phyloP scores from a whole-genome alignment of 148 eudicot species.

The Chenopodium formosanum region DNA sequence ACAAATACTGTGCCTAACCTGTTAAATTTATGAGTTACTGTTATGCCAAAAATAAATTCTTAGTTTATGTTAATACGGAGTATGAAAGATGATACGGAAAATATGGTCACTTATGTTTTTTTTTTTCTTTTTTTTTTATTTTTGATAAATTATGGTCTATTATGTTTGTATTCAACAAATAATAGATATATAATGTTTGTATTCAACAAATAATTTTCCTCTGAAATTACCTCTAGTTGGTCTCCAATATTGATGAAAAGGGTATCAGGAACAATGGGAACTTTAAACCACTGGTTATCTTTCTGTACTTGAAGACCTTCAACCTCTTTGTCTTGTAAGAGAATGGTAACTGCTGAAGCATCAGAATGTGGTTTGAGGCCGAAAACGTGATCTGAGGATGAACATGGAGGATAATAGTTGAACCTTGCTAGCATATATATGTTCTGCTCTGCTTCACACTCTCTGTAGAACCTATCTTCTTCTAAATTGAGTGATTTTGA shows the following conservation, averaged over 20 bases:
- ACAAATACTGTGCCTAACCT: too few species aligned
- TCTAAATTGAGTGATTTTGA: constrained; percentile 40
- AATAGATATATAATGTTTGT: not conserved
- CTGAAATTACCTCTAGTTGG: constrained; percentile 28
- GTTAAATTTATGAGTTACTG: not conserved
- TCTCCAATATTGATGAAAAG: constrained; percentile 48
- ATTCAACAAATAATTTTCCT: not conserved
- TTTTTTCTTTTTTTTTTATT: too few species aligned
- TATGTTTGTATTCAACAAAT: not conserved
- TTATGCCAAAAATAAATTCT: not conserved
- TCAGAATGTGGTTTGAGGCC: constrained; percentile 55
- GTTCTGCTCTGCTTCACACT: constrained; percentile 22
- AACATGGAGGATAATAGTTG: constrained; percentile 50
- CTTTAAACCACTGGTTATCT: constrained; percentile 45
- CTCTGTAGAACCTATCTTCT: constrained; percentile 30
- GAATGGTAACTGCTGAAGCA: constrained; percentile 38
- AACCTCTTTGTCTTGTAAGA: constrained; percentile 46
- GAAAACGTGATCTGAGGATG: constrained; percentile 29
- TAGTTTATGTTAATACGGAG: too few species aligned
- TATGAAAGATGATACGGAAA: too few species aligned
- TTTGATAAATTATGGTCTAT: too few species aligned
- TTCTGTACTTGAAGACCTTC: constrained; percentile 50
- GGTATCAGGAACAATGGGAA: constrained; percentile 40
- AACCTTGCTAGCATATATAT: constrained; percentile 31
- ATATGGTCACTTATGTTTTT: too few species aligned